Conservation (phyloP, 2,329 filamentous ascomycete species). For the Pyrenophora seminiperda region DNA sequence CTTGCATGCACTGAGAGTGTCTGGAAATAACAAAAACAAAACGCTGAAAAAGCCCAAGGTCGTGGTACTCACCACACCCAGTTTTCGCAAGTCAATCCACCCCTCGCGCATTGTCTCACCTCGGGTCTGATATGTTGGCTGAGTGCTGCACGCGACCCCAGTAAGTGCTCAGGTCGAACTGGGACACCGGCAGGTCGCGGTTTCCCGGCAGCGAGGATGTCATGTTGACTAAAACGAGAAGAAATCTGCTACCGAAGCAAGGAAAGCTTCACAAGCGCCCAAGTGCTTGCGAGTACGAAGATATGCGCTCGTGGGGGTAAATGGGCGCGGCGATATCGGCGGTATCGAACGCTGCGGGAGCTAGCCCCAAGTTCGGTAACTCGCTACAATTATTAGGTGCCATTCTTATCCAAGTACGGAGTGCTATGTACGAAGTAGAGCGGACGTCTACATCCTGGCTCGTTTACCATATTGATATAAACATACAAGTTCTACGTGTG, state of each 20-base stretch:
- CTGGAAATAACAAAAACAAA: conserved; percentile 1
- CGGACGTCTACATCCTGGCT: background rate
- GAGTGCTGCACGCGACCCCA: conserved; percentile 93
- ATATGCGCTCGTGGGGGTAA: conserved; percentile 16
- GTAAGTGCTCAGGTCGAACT: conserved; percentile 91
- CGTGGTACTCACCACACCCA: conserved; percentile 49
- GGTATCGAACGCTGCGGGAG: conserved; percentile 15
- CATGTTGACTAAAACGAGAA: conserved; percentile 49
- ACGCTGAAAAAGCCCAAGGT: conserved; percentile 24
- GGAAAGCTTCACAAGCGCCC: conserved; percentile 5
- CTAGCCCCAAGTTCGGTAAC: conserved; percentile 17
- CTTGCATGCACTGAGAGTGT: background rate
- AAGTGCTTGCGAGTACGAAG: background rate
- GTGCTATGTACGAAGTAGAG: too few species aligned
- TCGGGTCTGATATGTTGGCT: conserved; percentile 88
- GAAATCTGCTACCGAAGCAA: conserved; percentile 6
- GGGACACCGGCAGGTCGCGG: conserved; percentile 86
- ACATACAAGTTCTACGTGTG: background rate
- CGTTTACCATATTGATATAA: background rate
- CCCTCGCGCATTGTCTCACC: conserved; percentile 65
- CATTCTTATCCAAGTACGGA: background rate
- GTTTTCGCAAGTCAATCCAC: conserved; percentile 17
- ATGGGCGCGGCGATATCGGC: conserved; percentile 24
- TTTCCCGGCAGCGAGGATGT: conserved; percentile 66
- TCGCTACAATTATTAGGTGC: conserved; percentile 3